Percentiles rank a stretch among this genome's conserved stretches.
Evolutionary conservation across 2,329 filamentous ascomycete genomes (phyloP).

Genomic region (Tolypocladium pustulatum): DNA sequence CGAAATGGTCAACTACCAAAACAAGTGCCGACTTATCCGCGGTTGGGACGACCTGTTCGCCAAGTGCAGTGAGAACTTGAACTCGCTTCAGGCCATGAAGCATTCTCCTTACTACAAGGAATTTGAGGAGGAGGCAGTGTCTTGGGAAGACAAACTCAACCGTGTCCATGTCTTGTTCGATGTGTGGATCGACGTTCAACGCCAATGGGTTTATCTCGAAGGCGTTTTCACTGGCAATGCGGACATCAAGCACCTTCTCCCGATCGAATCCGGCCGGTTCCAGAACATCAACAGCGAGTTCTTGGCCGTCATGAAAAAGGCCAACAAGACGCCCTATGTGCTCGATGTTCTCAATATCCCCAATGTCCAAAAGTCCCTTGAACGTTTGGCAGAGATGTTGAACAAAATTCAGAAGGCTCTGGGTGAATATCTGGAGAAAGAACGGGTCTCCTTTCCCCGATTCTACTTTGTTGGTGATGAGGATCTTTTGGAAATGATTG

Average conservation of each 20-base stretch:
- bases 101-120: conserved; percentile 99
- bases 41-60: conserved; percentile 98
- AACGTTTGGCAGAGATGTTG: conserved; percentile 88
- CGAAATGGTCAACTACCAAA: conserved; percentile 94
- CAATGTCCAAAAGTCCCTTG: conserved; percentile 89
- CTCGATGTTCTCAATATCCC: conserved; percentile 93
- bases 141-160: conserved; percentile 97
- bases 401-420: conserved; percentile 99
- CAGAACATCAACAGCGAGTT: conserved; percentile 99
- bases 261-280: conserved; percentile 92
- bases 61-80: conserved; percentile 96
- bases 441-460: conserved; percentile 91
- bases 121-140: conserved; percentile 92
- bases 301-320: conserved; percentile 98
- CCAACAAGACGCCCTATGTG: conserved; percentile 91
- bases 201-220: conserved; percentile 98
- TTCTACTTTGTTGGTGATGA: conserved; percentile 99
- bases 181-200: conserved; percentile 99
- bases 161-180: conserved; percentile 96
- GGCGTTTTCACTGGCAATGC: conserved; percentile 98
- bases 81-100: conserved; percentile 96
- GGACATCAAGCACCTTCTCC: conserved; percentile 95
- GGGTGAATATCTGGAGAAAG: conserved; percentile 95
- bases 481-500: conserved; percentile 96
- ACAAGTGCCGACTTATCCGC: conserved; percentile 92